phyloP scores from a whole-genome alignment of 2,329 filamentous ascomycete genomes.

The Penicillium sp. region DNA sequence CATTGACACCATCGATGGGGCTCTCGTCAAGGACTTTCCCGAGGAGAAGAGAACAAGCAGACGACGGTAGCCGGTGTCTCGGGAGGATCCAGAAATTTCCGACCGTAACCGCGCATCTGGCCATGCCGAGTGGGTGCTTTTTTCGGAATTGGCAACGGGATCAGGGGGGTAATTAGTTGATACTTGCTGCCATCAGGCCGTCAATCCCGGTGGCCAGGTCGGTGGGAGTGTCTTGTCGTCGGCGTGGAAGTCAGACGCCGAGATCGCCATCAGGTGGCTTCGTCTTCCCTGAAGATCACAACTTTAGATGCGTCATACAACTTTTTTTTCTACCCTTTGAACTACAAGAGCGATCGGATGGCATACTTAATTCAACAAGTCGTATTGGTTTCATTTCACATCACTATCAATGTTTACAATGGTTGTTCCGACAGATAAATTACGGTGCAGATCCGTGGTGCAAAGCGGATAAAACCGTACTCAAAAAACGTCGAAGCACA shows the following conservation, averaged over 20 bases:
- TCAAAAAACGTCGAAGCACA: conserved; percentile 51
- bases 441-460: conserved; percentile 44
- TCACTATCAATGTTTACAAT: neutral
- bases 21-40: conserved; percentile 12
- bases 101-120: conserved; percentile 22
- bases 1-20: conserved; percentile 2
- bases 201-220: neutral
- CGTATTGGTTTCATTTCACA: neutral
- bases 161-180: neutral
- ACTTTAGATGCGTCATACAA: neutral
- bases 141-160: conserved; percentile 4
- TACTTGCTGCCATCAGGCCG: neutral
- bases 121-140: conserved; percentile 11
- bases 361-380: neutral
- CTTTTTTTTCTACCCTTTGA: neutral
- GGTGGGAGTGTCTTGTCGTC: neutral
- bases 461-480: conserved; percentile 48
- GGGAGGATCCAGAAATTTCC: conserved; percentile 28
- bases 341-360: neutral
- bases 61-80: conserved; percentile 12
- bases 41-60: conserved; percentile 13
- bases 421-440: conserved; percentile 50
- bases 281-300: neutral
- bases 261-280: conserved; percentile 3
- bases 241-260: neutral